Base-by-base conservation (phyloP, 768 basidiomycete species). In the Pleurotus cornucopiae region DNA sequence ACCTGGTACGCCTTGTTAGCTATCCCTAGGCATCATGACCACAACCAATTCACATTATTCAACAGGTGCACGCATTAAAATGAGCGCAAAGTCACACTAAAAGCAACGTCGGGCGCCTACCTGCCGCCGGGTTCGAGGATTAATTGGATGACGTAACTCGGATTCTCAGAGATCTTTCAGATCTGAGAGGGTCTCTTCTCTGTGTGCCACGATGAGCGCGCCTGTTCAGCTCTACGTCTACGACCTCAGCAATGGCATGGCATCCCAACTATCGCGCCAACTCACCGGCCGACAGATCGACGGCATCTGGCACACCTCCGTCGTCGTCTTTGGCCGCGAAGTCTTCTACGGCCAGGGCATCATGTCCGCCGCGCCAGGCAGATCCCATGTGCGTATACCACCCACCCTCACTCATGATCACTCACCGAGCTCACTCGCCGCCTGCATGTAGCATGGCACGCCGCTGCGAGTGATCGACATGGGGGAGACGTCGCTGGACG, bases 261-360 rank as follows among this genome's bases (percentile, higher is more conserved):
- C 93, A 5, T 78, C 79, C 54, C 81, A 84, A 58, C 72, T 97
- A 37, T 95, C 93, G 5, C 72, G 78, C 46, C 88, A 89, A 69
- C 76, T 97, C 40, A 89, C 89, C 0, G 95, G 95, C 4, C 81
- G 83, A 52, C 92, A 94, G 69, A 92, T 97, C 53, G 91, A 97
- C 59, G 95, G 95, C 0, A 85, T 98, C 52, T 98, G 95, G 94
- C 95, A 98, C 70, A 96, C 95, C 0, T 93, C 91, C 13, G 80
- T 98, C 18, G 94, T 97, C 46, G 85, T 88, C 2, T 97, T 84
- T 68, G 85, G 84, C 2, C 85, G 86, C 63, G 95, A 98, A 66
- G 73, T 91, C 25, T 96, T 91, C 64, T 98, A 94, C 68, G 94
- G 95, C 2, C 90, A 85, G 62, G 95, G 95, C 2, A 94, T 98